These are phyloP conservation scores for Pichia sp. DNA, from an alignment of 1,139 yeast genomes.

Conservation along the genomic window DNA sequence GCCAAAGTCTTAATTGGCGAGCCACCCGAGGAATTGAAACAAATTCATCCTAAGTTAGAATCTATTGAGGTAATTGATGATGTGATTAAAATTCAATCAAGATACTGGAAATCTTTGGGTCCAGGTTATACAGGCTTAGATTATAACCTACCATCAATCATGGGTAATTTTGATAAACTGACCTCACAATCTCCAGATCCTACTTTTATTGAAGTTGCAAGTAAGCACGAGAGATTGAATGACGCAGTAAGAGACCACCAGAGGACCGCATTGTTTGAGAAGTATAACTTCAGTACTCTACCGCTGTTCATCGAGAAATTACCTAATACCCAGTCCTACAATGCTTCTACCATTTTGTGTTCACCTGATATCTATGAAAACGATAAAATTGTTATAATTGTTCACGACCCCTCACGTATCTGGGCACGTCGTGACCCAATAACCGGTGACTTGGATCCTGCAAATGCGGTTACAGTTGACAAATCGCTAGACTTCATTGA, in stretches of 20 bases:
- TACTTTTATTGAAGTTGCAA: conserved; percentile 36
- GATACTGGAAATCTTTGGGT: conserved; percentile 81
- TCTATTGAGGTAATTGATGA: conserved; percentile 84
- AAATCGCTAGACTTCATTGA: conserved; percentile 51
- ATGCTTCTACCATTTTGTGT: conserved; percentile 64
- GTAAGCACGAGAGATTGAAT: conserved; percentile 44
- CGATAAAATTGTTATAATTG: conserved; percentile 59
- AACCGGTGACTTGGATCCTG: conserved; percentile 71
- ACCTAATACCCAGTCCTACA: conserved; percentile 44
- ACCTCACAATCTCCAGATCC: conserved; percentile 23
- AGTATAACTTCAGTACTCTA: conserved; percentile 57
- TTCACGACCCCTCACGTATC: conserved; percentile 90
- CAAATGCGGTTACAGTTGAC: conserved; percentile 65
- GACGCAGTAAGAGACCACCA: conserved; percentile 76
- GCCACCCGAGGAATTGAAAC: conserved; percentile 75
- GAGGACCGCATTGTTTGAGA: conserved; percentile 50
- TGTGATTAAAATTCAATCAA: conserved; percentile 75
- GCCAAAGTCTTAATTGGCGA: conserved; percentile 91
- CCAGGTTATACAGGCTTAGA: conserved; percentile 53
- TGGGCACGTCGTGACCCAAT: conserved; percentile 86
- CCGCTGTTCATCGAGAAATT: conserved; percentile 58
- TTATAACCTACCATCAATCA: conserved; percentile 27
- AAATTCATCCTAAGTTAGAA: conserved; percentile 63
- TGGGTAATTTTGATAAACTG: conserved; percentile 28
- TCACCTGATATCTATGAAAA: conserved; percentile 67